Evolutionary conservation across 2,329 filamentous ascomycete species (phyloP).

Genomic region (Xylariaceae sp.): DNA sequence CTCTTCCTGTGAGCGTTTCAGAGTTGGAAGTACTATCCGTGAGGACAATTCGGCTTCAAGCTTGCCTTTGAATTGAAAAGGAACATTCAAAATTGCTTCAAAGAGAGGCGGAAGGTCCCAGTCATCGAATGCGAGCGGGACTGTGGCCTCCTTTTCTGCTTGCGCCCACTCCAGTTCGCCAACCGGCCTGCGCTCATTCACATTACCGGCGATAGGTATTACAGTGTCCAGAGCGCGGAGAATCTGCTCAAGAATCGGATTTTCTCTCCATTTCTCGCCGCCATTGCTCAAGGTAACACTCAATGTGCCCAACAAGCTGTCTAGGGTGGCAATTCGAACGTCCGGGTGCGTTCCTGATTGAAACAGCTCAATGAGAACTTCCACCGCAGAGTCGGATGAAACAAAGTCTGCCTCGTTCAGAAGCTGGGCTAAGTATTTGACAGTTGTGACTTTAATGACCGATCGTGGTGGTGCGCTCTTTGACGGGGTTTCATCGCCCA

Average conservation of each 20-base stretch:
- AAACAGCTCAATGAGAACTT: constrained; percentile 13
- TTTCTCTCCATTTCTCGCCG: constrained; percentile 5
- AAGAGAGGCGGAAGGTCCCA: constrained; percentile 9
- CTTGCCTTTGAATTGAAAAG: background rate
- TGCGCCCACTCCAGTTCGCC: constrained; percentile 8
- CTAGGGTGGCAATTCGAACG: constrained; percentile 10
- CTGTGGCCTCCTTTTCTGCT: constrained; percentile 3
- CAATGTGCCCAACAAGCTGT: constrained; percentile 10
- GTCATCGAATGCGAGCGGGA: background rate
- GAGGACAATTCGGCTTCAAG: constrained; percentile 9
- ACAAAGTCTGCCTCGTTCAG: constrained; percentile 14
- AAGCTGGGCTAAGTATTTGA: constrained; percentile 14
- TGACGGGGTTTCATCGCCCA: constrained; percentile 7
- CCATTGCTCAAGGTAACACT: background rate
- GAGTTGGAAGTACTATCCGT: constrained; percentile 10
- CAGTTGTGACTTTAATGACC: constrained; percentile 12
- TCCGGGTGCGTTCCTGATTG: constrained; percentile 11
- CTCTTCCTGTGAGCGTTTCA: constrained; percentile 9
- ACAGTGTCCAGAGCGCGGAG: constrained; percentile 7
- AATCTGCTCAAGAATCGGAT: constrained; percentile 11
- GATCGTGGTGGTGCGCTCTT: constrained; percentile 10
- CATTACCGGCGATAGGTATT: constrained; percentile 9
- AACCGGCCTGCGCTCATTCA: constrained; percentile 13
- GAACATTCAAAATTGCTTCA: background rate
- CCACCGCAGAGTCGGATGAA: constrained; percentile 6